These are phyloP conservation scores for Trichoderma arundinaceum DNA, from an alignment of 2,329 filamentous ascomycete species.

Conservation along the genomic window DNA sequence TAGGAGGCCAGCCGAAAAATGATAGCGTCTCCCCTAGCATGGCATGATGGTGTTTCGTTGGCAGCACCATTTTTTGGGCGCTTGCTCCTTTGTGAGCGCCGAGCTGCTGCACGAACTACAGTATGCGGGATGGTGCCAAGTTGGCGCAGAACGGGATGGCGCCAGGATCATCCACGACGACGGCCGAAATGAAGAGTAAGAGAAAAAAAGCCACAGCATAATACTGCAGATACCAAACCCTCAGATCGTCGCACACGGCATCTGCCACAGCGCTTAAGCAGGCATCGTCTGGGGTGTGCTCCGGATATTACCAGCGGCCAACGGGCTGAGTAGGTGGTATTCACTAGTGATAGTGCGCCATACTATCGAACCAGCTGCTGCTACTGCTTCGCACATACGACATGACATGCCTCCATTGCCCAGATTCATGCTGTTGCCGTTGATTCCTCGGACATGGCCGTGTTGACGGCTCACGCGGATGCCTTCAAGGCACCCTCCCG, in stretches of 20 bases:
- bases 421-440: not conserved
- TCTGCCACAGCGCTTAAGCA: constrained; percentile 20
- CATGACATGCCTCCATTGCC: not conserved
- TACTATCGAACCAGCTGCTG: constrained; percentile 13
- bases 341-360: constrained; percentile 23
- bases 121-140: constrained; percentile 16
- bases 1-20: constrained; percentile 8
- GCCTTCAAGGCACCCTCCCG: constrained; percentile 7
- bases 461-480: constrained; percentile 22
- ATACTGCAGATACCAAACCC: constrained; percentile 17
- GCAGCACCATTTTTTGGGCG: constrained; percentile 15
- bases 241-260: constrained; percentile 24
- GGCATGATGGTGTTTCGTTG: constrained; percentile 13
- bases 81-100: constrained; percentile 6
- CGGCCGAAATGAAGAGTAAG: not conserved
- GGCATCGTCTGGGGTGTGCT: constrained; percentile 21
- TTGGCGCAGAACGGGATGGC: constrained; percentile 15
- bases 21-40: constrained; percentile 12
- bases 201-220: constrained; percentile 20
- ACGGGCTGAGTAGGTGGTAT: constrained; percentile 21
- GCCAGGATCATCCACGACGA: constrained; percentile 17
- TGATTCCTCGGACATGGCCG: constrained; percentile 26
- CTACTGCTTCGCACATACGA: not conserved
- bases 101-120: constrained; percentile 21
- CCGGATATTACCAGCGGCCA: constrained; percentile 22